These are phyloP conservation scores for Saccharum officinarum DNA, from an alignment of 176 grass and related monocot genomes.

Conservation along the genomic window DNA sequence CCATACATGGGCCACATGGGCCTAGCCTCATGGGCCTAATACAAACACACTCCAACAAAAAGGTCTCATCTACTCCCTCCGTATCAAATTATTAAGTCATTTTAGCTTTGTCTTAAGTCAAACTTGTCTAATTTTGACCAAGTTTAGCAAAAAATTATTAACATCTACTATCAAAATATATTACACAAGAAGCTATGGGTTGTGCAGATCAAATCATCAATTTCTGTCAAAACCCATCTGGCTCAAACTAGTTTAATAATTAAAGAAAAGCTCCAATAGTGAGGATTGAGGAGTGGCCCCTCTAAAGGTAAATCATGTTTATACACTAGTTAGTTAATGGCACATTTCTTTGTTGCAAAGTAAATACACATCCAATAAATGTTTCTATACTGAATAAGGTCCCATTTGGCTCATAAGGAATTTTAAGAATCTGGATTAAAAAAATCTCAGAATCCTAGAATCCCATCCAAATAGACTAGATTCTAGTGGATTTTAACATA, in stretches of 20 bases:
- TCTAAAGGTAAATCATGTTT: neutral
- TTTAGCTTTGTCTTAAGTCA: neutral
- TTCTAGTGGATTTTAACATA: no score
- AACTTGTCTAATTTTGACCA: neutral
- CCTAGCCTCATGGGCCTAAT: no score
- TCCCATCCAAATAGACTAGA: no score
- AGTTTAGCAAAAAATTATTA: neutral
- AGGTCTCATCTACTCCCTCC: neutral
- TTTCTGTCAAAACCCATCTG: neutral
- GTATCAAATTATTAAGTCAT: neutral
- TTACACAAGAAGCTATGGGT: neutral
- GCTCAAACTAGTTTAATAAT: neutral
- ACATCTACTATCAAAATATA: neutral
- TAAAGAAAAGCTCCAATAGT: neutral
- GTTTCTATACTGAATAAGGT: constrained; percentile 4
- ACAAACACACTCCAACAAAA: no score
- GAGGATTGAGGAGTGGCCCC: neutral
- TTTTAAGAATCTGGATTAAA: no score
- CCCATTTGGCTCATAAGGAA: no score
- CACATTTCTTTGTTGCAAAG: neutral
- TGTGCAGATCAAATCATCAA: neutral
- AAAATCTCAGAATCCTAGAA: no score
- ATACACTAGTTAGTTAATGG: constrained; percentile 8
- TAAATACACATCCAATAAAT: neutral
- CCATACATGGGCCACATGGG: no score